Conservation (phyloP, 768 basidiomycete genomes). For the Lactarius tabidus region DNA sequence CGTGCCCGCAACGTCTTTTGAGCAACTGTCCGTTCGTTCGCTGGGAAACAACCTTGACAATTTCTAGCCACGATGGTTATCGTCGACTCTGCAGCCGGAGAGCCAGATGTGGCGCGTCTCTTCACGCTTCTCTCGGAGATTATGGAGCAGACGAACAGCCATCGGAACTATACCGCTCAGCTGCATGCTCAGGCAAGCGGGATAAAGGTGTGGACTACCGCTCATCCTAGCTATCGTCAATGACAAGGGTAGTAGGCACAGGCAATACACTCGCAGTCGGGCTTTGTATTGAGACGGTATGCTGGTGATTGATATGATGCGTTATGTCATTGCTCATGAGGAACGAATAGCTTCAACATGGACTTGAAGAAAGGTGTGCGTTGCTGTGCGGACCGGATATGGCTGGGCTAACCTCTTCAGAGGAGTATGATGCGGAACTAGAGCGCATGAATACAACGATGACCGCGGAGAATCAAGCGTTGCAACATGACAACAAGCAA, state of each 20-base stretch:
- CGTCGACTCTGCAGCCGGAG: conserved; percentile 44
- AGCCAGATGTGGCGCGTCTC: conserved; percentile 59
- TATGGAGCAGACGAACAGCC: conserved; percentile 77
- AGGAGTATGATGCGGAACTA: conserved; percentile 85
- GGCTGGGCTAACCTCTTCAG: conserved; percentile 40
- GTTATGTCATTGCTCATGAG: conserved; percentile 4
- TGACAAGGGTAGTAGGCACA: conserved; percentile 52
- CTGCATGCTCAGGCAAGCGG: conserved; percentile 70
- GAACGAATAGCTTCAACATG: conserved; percentile 66
- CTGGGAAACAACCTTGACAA: not conserved
- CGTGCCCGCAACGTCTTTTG: not conserved
- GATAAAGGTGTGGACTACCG: conserved; percentile 59
- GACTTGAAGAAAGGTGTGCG: conserved; percentile 76
- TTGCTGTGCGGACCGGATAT: conserved; percentile 7
- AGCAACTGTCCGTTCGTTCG: not conserved
- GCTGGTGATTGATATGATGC: conserved; percentile 28
- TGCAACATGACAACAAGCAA: conserved; percentile 96
- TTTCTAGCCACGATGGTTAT: conserved; percentile 43
- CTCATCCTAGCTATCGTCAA: not conserved
- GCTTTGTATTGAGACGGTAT: conserved; percentile 83
- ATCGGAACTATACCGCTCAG: conserved; percentile 64
- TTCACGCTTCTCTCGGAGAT: conserved; percentile 73
- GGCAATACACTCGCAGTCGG: conserved; percentile 85
- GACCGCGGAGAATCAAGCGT: conserved; percentile 71
- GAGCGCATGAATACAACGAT: conserved; percentile 85